phyloP scores from a whole-genome alignment of 2,329 filamentous ascomycete genomes.

The Tolypocladium amazonense region DNA sequence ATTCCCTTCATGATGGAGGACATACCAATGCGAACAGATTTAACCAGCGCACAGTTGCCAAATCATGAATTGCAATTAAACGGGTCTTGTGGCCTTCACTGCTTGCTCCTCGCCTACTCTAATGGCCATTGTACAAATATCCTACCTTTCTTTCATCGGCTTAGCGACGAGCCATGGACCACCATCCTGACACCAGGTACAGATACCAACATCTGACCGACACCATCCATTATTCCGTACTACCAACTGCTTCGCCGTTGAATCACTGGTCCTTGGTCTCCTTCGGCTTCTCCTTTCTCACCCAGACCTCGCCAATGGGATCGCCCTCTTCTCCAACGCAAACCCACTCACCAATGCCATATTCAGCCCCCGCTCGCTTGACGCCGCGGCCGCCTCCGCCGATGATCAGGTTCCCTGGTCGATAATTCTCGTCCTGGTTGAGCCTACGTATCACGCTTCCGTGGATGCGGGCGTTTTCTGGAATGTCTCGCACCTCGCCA shows the following conservation, averaged over 20 bases:
- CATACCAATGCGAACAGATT: neutral
- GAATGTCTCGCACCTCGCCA: conserved; percentile 70
- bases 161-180: neutral
- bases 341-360: conserved; percentile 64
- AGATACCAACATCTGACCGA: neutral
- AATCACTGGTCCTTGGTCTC: neutral
- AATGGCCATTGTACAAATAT: neutral
- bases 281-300: conserved; percentile 20
- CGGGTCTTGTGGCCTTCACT: neutral
- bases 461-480: conserved; percentile 58
- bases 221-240: neutral
- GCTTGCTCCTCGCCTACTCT: neutral
- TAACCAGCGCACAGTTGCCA: too few species aligned
- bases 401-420: conserved; percentile 70
- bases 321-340: conserved; percentile 55
- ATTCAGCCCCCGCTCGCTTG: conserved; percentile 44
- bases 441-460: conserved; percentile 65
- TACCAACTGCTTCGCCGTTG: neutral
- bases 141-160: neutral
- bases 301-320: conserved; percentile 57
- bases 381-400: conserved; percentile 68
- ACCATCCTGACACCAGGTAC: neutral
- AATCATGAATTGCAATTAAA: too few species aligned
- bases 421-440: conserved; percentile 50
- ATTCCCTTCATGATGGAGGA: neutral